Evolutionary conservation across 306 rosid species (phyloP), one percentile per base, ranked within the genome.

Genomic region (Trifolium dubium): DNA sequence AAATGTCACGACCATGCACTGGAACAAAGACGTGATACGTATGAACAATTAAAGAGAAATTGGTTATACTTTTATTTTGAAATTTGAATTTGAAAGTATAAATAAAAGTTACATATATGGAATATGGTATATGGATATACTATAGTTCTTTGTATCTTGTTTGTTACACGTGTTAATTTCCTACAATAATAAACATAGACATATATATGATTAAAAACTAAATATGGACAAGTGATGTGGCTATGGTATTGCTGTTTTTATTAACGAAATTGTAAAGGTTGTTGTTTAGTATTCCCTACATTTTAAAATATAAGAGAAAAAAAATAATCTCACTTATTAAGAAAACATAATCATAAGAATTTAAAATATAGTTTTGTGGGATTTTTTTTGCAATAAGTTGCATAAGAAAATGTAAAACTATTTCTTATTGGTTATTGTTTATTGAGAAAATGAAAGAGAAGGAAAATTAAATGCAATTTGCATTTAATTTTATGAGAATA

Each of bases 11-110:
- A 34, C 44, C 15, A 32, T 17, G 17, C 34, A 59, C 17, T 50
- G 64, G 31, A 40, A 39, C 19, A 67, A 34, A 3, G 50, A 56
- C 43, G 72, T 76, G 78, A 82, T 49, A 55, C 71, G 58, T 61
- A 55, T 69, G 23, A 47, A 82, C 31, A 44, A 67, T 46, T 68
- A 62, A 80, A 69, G 77, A 15, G 35, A 10, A 47, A 18, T 23
- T 8, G 11, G 8, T 2, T 43, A 41, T 65, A 15, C 65, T 29
- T 41, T 49, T 29, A 35, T 64, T 85, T 85, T 79, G 71, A 85
- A 82, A 58, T 85, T 85, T 70, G 81, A 85, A 85, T 30, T 66
- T 69, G 31, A 69, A 75, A 64, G 59, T 51, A 35, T 51, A 35
- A 69, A 35, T 51, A 35, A 69, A 59, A 64, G 66, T 15, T 5